These are phyloP conservation scores for Boletus semigastroideus DNA, from an alignment of 1,284 basidiomycete genomes.

Conservation along the genomic window DNA sequence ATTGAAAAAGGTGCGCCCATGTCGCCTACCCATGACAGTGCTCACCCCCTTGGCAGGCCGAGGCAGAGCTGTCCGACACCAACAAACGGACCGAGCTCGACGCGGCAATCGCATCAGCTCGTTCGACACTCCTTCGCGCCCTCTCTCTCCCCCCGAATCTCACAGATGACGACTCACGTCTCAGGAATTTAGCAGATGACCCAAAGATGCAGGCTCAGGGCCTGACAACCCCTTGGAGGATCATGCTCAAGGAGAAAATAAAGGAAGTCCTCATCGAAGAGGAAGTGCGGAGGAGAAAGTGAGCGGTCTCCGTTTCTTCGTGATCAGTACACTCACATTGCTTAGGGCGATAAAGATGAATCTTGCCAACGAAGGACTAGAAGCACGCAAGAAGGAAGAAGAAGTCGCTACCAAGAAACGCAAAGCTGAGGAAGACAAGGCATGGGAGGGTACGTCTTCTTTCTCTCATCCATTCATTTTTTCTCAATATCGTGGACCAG, in stretches of 20 bases:
- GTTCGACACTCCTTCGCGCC: conserved; percentile 57
- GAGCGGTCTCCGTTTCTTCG: conserved; percentile 25
- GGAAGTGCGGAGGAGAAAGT: conserved; percentile 77
- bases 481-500: conserved; percentile 37
- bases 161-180: conserved; percentile 52
- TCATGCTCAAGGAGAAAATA: conserved; percentile 61
- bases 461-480: neutral
- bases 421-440: conserved; percentile 78
- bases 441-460: conserved; percentile 70
- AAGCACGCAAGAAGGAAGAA: conserved; percentile 82
- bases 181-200: conserved; percentile 45
- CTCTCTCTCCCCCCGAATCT: conserved; percentile 58
- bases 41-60: conserved; percentile 50
- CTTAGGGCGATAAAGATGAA: conserved; percentile 82
- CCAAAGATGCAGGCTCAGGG: conserved; percentile 35
- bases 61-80: conserved; percentile 74
- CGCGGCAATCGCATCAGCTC: conserved; percentile 71
- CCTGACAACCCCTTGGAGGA: conserved; percentile 55
- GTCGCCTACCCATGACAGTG: neutral
- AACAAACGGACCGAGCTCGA: conserved; percentile 76
- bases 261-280: conserved; percentile 82
- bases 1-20: conserved; percentile 69
- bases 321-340: conserved; percentile 1
- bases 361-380: conserved; percentile 80
- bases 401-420: conserved; percentile 71